Conservation (phyloP, 1,284 basidiomycete genomes). For the Rhizopogon hawkerae region DNA sequence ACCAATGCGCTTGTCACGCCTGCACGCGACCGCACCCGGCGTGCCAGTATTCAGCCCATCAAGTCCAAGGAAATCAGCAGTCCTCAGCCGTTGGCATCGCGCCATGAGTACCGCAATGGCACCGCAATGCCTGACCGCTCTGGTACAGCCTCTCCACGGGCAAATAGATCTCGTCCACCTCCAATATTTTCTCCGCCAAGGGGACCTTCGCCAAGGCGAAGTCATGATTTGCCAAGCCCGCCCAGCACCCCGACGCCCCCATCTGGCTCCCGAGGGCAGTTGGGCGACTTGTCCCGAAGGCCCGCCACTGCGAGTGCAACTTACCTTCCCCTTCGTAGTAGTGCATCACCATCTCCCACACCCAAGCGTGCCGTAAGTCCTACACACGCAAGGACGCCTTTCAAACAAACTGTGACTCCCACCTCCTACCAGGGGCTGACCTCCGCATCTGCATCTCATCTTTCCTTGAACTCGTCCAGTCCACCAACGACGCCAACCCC, state of each 20-base stretch:
- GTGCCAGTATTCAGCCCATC: constrained; percentile 32
- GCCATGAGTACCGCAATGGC: constrained; percentile 21
- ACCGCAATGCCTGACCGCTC: constrained; percentile 19
- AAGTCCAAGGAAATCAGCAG: constrained; percentile 32
- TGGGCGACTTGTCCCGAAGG: constrained; percentile 29
- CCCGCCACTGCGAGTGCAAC: constrained; percentile 33
- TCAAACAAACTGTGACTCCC: constrained; percentile 25
- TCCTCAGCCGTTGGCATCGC: constrained; percentile 33
- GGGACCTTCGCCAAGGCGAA: constrained; percentile 24
- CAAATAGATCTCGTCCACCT: constrained; percentile 27
- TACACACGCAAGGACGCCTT: constrained; percentile 29
- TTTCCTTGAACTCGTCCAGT: constrained; percentile 27
- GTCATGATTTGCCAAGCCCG: constrained; percentile 34
- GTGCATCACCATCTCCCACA: constrained; percentile 28
- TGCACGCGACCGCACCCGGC: constrained; percentile 33
- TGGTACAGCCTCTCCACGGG: constrained; percentile 18
- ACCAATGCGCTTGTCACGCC: constrained; percentile 37
- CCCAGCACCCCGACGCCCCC: constrained; percentile 43
- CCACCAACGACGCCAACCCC: constrained; percentile 21
- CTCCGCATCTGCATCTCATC: constrained; percentile 30
- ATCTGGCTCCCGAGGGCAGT: constrained; percentile 34
- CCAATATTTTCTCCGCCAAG: constrained; percentile 29
- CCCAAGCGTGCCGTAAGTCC: constrained; percentile 35
- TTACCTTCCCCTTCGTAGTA: constrained; percentile 32
- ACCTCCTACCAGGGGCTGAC: constrained; percentile 26